Conservation (phyloP, 1,284 basidiomycete species). For the Ganoderma boninense region DNA sequence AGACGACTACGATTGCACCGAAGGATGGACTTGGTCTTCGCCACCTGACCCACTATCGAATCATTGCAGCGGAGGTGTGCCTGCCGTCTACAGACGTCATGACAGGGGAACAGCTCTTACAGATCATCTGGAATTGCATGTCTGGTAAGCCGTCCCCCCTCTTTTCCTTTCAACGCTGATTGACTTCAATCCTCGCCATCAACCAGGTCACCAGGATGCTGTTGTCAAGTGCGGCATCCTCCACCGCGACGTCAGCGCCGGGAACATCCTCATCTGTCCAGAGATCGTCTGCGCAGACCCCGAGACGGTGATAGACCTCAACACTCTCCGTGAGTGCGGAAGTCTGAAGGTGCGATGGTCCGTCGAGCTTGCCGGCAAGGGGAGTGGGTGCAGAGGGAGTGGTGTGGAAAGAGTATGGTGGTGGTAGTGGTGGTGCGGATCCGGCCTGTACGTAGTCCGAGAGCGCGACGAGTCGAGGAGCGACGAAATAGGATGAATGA, state of each 20-base stretch:
- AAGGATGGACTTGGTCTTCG: constrained; percentile 4
- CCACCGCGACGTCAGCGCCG: neutral
- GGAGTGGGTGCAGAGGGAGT: too few relatives aligned
- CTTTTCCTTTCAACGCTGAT: neutral
- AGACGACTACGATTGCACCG: neutral
- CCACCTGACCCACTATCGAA: constrained; percentile 18
- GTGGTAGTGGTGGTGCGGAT: too few relatives aligned
- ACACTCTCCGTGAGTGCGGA: too few relatives aligned
- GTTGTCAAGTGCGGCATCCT: constrained; percentile 1
- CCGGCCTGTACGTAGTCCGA: too few relatives aligned
- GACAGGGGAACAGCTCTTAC: constrained; percentile 7
- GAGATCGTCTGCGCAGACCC: neutral
- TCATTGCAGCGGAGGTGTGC: constrained; percentile 23
- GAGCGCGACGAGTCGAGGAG: too few relatives aligned
- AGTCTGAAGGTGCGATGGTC: too few relatives aligned
- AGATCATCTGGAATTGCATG: constrained; percentile 5
- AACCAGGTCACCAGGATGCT: constrained; percentile 2
- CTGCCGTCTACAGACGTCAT: neutral
- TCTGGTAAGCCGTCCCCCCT: neutral
- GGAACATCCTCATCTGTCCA: constrained; percentile 19
- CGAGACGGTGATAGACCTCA: too few relatives aligned
- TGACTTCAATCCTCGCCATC: neutral
- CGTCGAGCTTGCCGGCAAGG: too few relatives aligned
- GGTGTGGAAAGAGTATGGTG: too few relatives aligned
- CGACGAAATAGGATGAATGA: too few relatives aligned